phyloP scores from a whole-genome alignment of 2,329 filamentous ascomycete genomes.

The Fusarium papillatum region DNA sequence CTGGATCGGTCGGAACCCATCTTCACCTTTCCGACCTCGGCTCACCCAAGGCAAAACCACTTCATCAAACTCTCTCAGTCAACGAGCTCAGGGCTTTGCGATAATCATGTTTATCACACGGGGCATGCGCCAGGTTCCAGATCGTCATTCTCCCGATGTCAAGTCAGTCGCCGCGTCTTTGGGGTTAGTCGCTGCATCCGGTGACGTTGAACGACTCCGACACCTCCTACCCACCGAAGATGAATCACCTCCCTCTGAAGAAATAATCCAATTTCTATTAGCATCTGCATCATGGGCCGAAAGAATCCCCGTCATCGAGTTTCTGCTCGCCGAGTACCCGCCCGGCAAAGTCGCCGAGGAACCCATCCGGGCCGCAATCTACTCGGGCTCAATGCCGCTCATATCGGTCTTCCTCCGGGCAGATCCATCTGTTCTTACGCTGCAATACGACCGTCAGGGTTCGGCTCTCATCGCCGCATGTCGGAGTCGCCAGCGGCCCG shows the following conservation, averaged over 20 bases:
- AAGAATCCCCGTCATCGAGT: constrained; percentile 1
- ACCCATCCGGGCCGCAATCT: constrained; percentile 9
- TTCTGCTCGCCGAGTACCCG: constrained; percentile 12
- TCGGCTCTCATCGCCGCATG: constrained; percentile 26
- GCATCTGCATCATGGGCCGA: not conserved
- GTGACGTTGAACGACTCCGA: not conserved
- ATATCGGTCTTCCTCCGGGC: constrained; percentile 10
- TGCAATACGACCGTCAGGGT: constrained; percentile 21
- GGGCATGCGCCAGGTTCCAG: not conserved
- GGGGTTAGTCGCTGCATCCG: not conserved
- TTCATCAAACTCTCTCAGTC: not conserved
- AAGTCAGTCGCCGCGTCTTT: not conserved
- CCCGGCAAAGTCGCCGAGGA: constrained; percentile 11
- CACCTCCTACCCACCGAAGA: not conserved
- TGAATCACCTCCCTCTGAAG: not conserved
- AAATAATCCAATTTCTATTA: constrained; percentile 5
- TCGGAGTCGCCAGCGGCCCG: constrained; percentile 8
- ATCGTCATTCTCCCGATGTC: not conserved
- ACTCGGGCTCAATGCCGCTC: constrained; percentile 22
- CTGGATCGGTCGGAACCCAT: not conserved
- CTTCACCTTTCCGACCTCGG: not conserved
- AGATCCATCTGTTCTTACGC: constrained; percentile 19
- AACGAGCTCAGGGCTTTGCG: not conserved
- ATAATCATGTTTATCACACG: not conserved
- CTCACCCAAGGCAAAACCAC: not conserved